Conservation (phyloP, 345 rosid species). For the Citrus inodora region DNA sequence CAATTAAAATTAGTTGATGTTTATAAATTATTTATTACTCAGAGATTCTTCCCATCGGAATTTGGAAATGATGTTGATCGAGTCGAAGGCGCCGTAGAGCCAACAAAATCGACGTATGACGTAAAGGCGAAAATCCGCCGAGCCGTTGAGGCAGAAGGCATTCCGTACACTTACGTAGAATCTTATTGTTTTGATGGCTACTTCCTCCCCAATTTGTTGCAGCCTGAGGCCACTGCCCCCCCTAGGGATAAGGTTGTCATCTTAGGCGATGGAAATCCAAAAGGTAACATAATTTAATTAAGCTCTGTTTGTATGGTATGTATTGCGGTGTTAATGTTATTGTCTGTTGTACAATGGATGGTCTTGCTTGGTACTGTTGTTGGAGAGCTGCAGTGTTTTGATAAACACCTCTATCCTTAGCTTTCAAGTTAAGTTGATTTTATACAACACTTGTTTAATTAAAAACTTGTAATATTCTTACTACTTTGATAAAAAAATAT, state of each 20-base stretch:
- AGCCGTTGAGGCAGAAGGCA: slow-evolving; percentile 37
- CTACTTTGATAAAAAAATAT: too few species aligned
- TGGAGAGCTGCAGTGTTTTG: too few species aligned
- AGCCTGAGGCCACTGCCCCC: slow-evolving; percentile 41
- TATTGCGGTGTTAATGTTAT: too few species aligned
- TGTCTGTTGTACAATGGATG: too few species aligned
- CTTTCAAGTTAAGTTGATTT: too few species aligned
- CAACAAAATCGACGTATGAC: slow-evolving; percentile 40
- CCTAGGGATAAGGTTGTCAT: slow-evolving; percentile 48
- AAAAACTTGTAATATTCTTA: too few species aligned
- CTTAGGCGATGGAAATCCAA: slow-evolving; percentile 52
- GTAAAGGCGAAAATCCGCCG: slow-evolving; percentile 41
- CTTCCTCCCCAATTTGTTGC: slow-evolving; percentile 40
- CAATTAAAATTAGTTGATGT: not conserved
- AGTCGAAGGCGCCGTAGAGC: slow-evolving; percentile 33
- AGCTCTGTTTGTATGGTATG: too few species aligned
- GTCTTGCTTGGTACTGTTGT: too few species aligned
- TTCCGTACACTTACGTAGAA: slow-evolving; percentile 40
- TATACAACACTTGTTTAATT: too few species aligned
- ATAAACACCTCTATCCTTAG: too few species aligned
- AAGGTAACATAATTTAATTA: slow-evolving; percentile 31
- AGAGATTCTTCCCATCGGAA: slow-evolving; percentile 56
- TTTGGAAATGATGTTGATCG: slow-evolving; percentile 32
- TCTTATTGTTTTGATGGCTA: slow-evolving; percentile 28
- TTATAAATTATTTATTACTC: not conserved